phyloP scores from a whole-genome alignment of 2,329 filamentous ascomycete species.

The Cephalotrichum gorgonifer region DNA sequence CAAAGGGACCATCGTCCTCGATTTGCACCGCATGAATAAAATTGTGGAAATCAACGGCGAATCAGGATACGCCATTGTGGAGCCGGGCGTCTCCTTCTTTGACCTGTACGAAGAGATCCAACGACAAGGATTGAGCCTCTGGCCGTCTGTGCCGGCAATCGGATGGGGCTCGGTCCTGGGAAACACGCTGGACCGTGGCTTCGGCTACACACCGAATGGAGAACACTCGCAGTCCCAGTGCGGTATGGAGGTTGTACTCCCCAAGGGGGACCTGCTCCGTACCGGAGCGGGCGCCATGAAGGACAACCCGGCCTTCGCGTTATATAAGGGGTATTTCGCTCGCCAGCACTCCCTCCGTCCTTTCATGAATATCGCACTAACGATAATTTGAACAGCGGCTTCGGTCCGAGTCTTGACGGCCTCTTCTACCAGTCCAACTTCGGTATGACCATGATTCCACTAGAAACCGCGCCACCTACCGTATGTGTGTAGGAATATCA shows the following conservation, averaged over 20 bases:
- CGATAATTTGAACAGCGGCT: background rate
- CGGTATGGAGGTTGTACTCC: conserved; percentile 30
- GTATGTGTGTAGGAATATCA: background rate
- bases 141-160: conserved; percentile 33
- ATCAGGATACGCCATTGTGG: conserved; percentile 31
- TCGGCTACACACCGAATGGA: conserved; percentile 15
- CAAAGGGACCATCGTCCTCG: conserved; percentile 27
- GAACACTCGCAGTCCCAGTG: conserved; percentile 29
- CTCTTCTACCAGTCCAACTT: conserved; percentile 9
- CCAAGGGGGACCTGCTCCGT: conserved; percentile 23
- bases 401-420: conserved; percentile 11
- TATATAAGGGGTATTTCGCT: conserved; percentile 4
- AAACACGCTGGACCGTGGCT: conserved; percentile 22
- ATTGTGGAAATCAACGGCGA: conserved; percentile 30
- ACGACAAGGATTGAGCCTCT: conserved; percentile 25
- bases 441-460: background rate
- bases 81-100: conserved; percentile 32
- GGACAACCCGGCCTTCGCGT: conserved; percentile 6
- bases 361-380: background rate
- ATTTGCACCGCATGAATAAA: conserved; percentile 29
- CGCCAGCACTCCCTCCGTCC: background rate
- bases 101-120: conserved; percentile 22
- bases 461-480: background rate
- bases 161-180: conserved; percentile 8
- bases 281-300: conserved; percentile 29